Evolutionary conservation across 805 yeast species (phyloP), one percentile per base, ranked within the genome.

Genomic region (Hanseniaspora mollemarum): DNA sequence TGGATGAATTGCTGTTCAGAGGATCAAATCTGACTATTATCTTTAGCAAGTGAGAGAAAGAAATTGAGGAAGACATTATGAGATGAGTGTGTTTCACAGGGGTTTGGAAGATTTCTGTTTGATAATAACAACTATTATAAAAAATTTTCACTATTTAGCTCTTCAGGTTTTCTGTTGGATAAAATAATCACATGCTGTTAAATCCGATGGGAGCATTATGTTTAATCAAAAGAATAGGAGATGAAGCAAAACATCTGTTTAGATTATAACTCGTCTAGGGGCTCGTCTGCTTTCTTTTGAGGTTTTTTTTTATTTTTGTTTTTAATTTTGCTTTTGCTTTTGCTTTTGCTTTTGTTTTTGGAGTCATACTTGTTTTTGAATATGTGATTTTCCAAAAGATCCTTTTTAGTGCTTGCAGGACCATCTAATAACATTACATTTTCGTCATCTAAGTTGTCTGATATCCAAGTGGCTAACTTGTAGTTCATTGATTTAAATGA

Each of bases 11-110:
- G 26, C 72, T 66, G 1, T 79, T 76, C 56, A 83, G 73, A 1
- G 96, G 95, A 64, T 84, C 78, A 72, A 88, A 86, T 60, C 73
- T 78, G 39, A 90, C 84, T 40, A 71, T 71, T 8, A 87, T 86
- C 56, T 78, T 78, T 32, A 87, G 72, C 69, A 90, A 86, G 68
- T 83, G 44, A 16, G 31, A 18, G 16, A 46, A 46, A 24, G 42
- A 32, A 16, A 46, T 16, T 18, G 25, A 12, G 26, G 28, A 3
- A n/a, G 50, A 39, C 50, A 46, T 45, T 28, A n/a, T 33, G n/a
- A 7, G 13, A 12, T 31, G 18, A 21, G 19, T 28, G 32, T 9
- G 13, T 28, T n/a, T n/a, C n/a, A n/a, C n/a, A n/a, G n/a, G n/a
- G n/a, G n/a, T n/a, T n/a, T n/a, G n/a, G n/a, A n/a, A n/a, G n/a